These are phyloP conservation scores for Oldenlandia corymbosa DNA, from an alignment of 257 asterid species.

Conservation along the genomic window DNA sequence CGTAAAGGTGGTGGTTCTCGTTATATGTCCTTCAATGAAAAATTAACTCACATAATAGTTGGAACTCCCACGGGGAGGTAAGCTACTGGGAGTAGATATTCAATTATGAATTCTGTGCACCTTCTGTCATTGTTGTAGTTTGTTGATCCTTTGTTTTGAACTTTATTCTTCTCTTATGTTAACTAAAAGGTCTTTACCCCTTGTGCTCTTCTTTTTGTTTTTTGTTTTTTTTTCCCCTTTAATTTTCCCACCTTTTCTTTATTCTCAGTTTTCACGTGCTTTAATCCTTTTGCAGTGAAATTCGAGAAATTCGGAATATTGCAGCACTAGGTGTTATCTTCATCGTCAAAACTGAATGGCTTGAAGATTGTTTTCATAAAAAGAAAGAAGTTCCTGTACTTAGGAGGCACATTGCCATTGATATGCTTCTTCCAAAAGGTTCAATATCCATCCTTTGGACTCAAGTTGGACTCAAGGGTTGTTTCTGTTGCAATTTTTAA, in stretches of 20 bases:
- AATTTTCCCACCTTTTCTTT: no score
- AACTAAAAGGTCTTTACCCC: no score
- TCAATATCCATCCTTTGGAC: conserved; percentile 6
- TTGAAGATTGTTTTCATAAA: conserved; percentile 67
- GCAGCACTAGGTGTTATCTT: conserved; percentile 74
- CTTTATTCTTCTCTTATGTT: conserved; percentile 10
- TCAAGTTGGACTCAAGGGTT: not conserved
- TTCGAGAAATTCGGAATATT: conserved; percentile 66
- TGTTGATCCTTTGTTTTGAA: not conserved
- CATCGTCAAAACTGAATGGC: conserved; percentile 78
- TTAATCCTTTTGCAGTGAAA: conserved; percentile 60
- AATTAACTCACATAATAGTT: conserved; percentile 81
- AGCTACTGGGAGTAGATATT: conserved; percentile 22
- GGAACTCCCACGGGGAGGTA: conserved; percentile 85
- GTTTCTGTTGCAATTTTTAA: not conserved
- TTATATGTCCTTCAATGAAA: conserved; percentile 67
- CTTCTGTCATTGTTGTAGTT: not conserved
- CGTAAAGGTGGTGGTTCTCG: conserved; percentile 98
- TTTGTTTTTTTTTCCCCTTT: not conserved
- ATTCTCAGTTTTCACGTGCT: conserved; percentile 16
- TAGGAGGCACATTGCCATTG: conserved; percentile 74
- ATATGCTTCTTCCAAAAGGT: conserved; percentile 92
- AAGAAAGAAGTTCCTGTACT: conserved; percentile 79
- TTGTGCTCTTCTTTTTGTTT: not conserved
- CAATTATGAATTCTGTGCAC: no score